Evolutionary conservation across 1,139 yeast species (phyloP), one percentile per base, ranked within the genome.

Genomic region (Magnusiomyces starmeri): DNA sequence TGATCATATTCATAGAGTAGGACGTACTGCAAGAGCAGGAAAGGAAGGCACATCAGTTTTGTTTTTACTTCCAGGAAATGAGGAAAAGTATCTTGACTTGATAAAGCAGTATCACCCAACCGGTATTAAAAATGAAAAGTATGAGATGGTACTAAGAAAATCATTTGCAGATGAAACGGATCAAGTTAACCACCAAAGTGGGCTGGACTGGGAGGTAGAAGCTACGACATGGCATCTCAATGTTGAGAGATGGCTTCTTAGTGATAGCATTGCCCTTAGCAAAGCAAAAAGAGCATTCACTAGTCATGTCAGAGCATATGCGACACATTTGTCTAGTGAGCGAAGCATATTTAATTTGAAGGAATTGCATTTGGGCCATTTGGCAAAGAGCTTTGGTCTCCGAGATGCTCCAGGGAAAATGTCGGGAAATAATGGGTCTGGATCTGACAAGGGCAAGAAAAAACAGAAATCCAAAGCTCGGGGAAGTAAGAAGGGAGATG

Each of bases 201-300:
- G 22, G 16, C 61, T 62, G 4, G 77, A 81, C 50, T 94, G 97
- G 97, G 97, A 90, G 66, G 81, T 83, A 29, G 90, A 86, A 64
- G 98, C 97, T 2, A 92, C 99, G 0, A 88, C 96, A 1, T 90
- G 95, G 94, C 99, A 92, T 67, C 74, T 92, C 60, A 82, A 85
- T 52, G 78, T 88, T 16, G 99, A 92, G 71, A 75, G 97, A 64
- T 85, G 95, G 85, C 72, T 90, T 32, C 70, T 92, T 47, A 95
- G 82, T 60, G 86, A 85, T 60, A 68, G 72, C 0, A 77, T 77
- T 12, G 83, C 82, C 52, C 64, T 74, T 16, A 89, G 94, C 0
- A 75, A 76, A n/a, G 95, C 96, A 0, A 76, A 78, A 16, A 79
- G 82, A 61, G 97, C 87, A 1, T 92, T 87, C 64, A 81, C 85